These are phyloP conservation scores for Trichoderma harzianum DNA, from an alignment of 2,329 filamentous ascomycete genomes.

Conservation along the genomic window DNA sequence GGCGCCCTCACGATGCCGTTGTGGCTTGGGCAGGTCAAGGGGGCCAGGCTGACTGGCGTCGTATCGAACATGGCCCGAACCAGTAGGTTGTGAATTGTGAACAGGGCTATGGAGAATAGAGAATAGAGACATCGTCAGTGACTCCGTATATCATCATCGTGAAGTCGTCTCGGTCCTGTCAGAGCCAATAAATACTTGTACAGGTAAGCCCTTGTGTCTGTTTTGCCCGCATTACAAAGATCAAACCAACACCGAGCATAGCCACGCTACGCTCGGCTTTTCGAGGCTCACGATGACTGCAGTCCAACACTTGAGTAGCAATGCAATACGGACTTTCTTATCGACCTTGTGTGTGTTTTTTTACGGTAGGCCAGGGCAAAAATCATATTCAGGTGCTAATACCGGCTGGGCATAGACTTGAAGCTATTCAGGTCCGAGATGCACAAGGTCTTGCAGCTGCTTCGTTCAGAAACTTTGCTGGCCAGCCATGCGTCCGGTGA, in stretches of 20 bases:
- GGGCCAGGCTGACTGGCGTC: slow-evolving; percentile 2
- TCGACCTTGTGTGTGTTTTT: not conserved
- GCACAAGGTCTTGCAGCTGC: not conserved
- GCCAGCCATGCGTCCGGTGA: not conserved
- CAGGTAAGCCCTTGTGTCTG: not conserved
- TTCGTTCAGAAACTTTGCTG: not conserved
- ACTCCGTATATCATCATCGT: not conserved
- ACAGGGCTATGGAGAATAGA: not conserved
- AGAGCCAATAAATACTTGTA: not conserved
- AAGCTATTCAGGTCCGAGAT: not conserved
- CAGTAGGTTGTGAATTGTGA: not conserved
- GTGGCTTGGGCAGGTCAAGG: slow-evolving; percentile 6
- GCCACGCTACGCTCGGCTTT: not conserved
- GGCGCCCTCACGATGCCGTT: not conserved
- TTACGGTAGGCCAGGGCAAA: not conserved
- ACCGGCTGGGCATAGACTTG: not conserved
- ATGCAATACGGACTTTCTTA: not conserved
- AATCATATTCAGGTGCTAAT: not conserved
- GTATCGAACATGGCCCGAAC: not conserved
- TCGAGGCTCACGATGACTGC: not conserved
- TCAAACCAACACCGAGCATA: not conserved
- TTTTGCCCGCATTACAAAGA: not conserved
- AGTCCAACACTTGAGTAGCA: not conserved
- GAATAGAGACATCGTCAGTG: not conserved
- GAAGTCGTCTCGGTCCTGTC: not conserved